These are phyloP conservation scores for Colletotrichum sp. DNA, from an alignment of 2,329 filamentous ascomycete genomes.

Conservation along the genomic window DNA sequence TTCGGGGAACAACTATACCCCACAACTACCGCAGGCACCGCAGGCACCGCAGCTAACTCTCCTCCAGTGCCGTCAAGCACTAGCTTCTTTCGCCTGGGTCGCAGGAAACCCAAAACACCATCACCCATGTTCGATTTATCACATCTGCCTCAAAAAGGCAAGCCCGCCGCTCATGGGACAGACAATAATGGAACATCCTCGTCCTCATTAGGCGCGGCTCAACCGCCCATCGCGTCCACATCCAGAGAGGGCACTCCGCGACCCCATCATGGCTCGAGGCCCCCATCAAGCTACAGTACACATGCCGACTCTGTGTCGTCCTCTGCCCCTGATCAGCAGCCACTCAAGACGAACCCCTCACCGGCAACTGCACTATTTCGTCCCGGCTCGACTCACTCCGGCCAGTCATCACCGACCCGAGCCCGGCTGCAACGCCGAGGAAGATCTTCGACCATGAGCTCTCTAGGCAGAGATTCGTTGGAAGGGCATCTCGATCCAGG, in stretches of 20 bases:
- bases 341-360: conserved; percentile 42
- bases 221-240: neutral
- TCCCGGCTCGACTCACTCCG: conserved; percentile 54
- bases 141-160: conserved; percentile 80
- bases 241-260: conserved; percentile 14
- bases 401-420: conserved; percentile 73
- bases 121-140: conserved; percentile 84
- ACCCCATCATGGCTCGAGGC: conserved; percentile 7
- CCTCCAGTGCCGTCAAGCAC: conserved; percentile 59
- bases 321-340: conserved; percentile 31
- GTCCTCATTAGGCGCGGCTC: conserved; percentile 43
- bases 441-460: conserved; percentile 90
- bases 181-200: conserved; percentile 41
- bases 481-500: conserved; percentile 73
- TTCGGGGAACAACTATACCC: conserved; percentile 70
- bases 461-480: conserved; percentile 73
- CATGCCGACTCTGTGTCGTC: conserved; percentile 28
- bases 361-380: conserved; percentile 57
- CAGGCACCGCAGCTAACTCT: conserved; percentile 56
- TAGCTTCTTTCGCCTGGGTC: conserved; percentile 81
- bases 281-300: conserved; percentile 18
- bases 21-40: conserved; percentile 63
- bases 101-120: conserved; percentile 76
- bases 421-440: conserved; percentile 67
- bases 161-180: conserved; percentile 32